Percentiles rank a stretch among this genome's conserved stretches.
phyloP scores from a whole-genome alignment of 2,329 filamentous ascomycete species.

The Seiridium cupressi region DNA sequence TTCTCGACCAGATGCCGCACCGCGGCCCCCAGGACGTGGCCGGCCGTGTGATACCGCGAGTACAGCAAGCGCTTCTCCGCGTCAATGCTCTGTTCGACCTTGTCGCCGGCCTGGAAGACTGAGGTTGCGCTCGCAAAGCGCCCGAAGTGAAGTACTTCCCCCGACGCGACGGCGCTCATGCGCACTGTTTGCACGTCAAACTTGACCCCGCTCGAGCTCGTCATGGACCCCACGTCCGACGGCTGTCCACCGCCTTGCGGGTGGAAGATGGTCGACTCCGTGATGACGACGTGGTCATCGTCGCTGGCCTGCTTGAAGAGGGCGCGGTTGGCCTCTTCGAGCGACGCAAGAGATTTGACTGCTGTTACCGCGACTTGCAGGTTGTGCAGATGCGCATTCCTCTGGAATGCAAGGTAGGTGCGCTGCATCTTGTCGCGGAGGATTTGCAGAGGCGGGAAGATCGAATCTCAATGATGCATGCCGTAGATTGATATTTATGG shows the following conservation, averaged over 20 bases:
- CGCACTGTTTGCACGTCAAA: slow-evolving; percentile 60
- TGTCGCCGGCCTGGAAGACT: slow-evolving; percentile 38
- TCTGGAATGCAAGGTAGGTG: slow-evolving; percentile 39
- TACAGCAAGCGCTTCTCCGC: slow-evolving; percentile 58
- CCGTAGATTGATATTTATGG: too few species aligned
- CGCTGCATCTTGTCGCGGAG: slow-evolving; percentile 22
- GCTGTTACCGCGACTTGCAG: slow-evolving; percentile 37
- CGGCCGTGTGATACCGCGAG: slow-evolving; percentile 71
- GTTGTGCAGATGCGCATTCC: slow-evolving; percentile 28
- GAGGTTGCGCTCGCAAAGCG: slow-evolving; percentile 38
- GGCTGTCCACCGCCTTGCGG: slow-evolving; percentile 75
- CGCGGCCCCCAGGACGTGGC: slow-evolving; percentile 69
- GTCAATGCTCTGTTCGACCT: slow-evolving; percentile 59
- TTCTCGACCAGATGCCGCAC: slow-evolving; percentile 57
- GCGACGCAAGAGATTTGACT: slow-evolving; percentile 44
- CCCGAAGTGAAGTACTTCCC: slow-evolving; percentile 65
- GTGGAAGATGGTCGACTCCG: slow-evolving; percentile 69
- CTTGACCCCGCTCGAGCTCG: slow-evolving; percentile 18
- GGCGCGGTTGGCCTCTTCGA: slow-evolving; percentile 48
- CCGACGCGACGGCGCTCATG: slow-evolving; percentile 44
- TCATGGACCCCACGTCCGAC: slow-evolving; percentile 62
- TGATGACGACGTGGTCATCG: slow-evolving; percentile 56
- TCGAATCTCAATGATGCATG: too few species aligned
- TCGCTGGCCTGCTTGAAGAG: slow-evolving; percentile 58
- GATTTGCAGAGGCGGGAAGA: too few species aligned